phyloP scores from a whole-genome alignment of 2,329 filamentous ascomycete species.

The Rosellinia necatrix region DNA sequence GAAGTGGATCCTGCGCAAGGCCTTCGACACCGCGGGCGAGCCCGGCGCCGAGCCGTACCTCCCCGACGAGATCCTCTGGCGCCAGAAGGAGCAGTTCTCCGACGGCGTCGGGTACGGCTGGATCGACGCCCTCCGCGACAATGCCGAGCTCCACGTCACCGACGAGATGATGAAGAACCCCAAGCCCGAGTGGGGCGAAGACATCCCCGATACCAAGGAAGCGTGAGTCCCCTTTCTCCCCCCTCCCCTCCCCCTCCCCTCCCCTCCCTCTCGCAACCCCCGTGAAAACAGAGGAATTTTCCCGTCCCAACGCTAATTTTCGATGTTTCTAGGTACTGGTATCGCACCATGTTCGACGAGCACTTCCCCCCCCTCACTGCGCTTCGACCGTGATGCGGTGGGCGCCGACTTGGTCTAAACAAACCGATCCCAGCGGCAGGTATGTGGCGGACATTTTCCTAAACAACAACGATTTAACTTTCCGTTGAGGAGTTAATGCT shows the following conservation, averaged over 20 bases:
- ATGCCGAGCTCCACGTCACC: constrained; percentile 84
- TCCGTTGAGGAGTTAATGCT: neutral
- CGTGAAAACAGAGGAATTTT: too few species aligned
- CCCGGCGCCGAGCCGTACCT: constrained; percentile 82
- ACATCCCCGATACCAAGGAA: constrained; percentile 96
- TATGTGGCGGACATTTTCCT: constrained; percentile 46
- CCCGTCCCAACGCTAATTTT: too few species aligned
- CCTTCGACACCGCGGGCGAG: constrained; percentile 91
- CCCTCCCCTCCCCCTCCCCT: too few species aligned
- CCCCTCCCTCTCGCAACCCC: too few species aligned
- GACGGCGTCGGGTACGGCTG: constrained; percentile 98
- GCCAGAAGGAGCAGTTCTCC: constrained; percentile 99
- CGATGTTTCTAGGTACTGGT: constrained; percentile 80
- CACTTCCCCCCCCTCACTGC: constrained; percentile 94
- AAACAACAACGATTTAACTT: neutral
- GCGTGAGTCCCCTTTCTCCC: constrained; percentile 63
- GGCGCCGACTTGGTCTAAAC: constrained; percentile 96
- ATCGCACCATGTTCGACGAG: constrained; percentile 97
- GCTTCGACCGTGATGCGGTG: constrained; percentile 94
- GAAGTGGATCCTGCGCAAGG: constrained; percentile 97
- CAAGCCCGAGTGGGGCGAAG: constrained; percentile 91
- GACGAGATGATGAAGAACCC: constrained; percentile 99
- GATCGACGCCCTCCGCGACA: constrained; percentile 97
- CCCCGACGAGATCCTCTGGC: constrained; percentile 94
- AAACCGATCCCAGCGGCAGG: constrained; percentile 94